Base-by-base conservation (phyloP, 768 basidiomycete genomes). In the Cystofilobasidium bisporidii region DNA sequence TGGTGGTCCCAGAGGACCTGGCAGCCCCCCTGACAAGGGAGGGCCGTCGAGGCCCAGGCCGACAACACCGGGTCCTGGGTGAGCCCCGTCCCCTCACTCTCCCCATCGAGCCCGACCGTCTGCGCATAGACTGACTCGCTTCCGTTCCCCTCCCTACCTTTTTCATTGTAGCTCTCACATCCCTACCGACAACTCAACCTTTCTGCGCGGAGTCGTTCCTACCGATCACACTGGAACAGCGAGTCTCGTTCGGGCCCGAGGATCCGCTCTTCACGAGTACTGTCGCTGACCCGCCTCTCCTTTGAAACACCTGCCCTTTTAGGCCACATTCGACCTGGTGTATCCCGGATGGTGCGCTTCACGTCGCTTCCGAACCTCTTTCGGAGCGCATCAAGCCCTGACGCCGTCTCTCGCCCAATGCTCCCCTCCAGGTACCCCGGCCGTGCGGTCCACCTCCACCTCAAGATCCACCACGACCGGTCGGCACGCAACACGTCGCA, bases 401-500 rank as follows among this genome's bases (percentile, higher is more conserved):
- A 47, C 45, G 17, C 45, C 18, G n/a, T n/a, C n/a, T n/a, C n/a
- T n/a, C n/a, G n/a, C n/a, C 45, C 45, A 6, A 9, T 18, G 45
- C 45, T 17, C n/a, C 45, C n/a, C 45, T 47, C 18, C 45, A 47
- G 45, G 45, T 43, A 43, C 20, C 43, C 43, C 20, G 43, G 50
- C 20, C 50, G 50, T 6, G 50, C 24, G 24, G 24, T 28, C 8
- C 50, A 53, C 50, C 50, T 53, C 10, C 50, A 53, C 50, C 22
- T 53, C 5, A 53, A 53, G 50, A 20, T 53, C 24, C 50, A 53
- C 50, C 50, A 53, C 50, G 50, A 53, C 50, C n/a, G 24, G 18
- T 53, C 50, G 28, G 50, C 50, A 12, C 50, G 50, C 50, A 53
- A 53, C 50, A 53, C 50, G 24, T 53, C 50, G 50, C 28, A 24